These are phyloP conservation scores for Sporothrix luriei DNA, from an alignment of 2,329 filamentous ascomycete species.

Conservation along the genomic window DNA sequence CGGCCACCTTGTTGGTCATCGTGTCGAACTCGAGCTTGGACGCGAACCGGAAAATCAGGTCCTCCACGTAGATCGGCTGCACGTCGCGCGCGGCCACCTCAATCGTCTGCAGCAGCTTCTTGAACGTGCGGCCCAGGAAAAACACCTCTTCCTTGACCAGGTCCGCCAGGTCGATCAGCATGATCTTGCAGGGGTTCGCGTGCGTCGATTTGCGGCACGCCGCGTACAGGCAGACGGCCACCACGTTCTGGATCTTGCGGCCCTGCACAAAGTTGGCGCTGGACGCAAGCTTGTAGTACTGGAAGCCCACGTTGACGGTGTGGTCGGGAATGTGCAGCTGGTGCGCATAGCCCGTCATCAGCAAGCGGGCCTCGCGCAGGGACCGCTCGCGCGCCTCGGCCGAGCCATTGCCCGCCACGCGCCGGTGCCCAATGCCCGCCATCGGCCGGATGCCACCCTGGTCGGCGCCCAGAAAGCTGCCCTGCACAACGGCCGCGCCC, in stretches of 20 bases:
- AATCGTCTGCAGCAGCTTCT: constrained; percentile 71
- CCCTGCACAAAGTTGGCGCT: constrained; percentile 81
- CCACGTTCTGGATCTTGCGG: constrained; percentile 79
- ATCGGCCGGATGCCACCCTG: constrained; percentile 75
- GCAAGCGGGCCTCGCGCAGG: constrained; percentile 58
- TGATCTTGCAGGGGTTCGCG: constrained; percentile 70
- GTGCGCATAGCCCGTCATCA: constrained; percentile 65
- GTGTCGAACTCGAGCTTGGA: constrained; percentile 87
- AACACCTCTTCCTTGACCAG: constrained; percentile 84
- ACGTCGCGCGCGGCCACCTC: constrained; percentile 58
- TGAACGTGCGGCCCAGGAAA: constrained; percentile 86
- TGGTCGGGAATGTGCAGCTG: constrained; percentile 63
- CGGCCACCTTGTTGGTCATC: constrained; percentile 78
- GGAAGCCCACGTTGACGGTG: constrained; percentile 65
- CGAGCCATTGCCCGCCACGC: constrained; percentile 57
- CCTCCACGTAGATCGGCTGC: constrained; percentile 78
- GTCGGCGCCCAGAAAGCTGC: constrained; percentile 82
- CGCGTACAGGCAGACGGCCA: constrained; percentile 87
- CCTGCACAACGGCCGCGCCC: constrained; percentile 87
- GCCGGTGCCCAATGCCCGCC: constrained; percentile 61
- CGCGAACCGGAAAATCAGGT: constrained; percentile 88
- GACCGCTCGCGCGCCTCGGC: constrained; percentile 62
- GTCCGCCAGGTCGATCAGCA: constrained; percentile 96
- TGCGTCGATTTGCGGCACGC: constrained; percentile 72
- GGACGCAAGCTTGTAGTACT: constrained; percentile 75